Evolutionary conservation across 257 asterid genomes (phyloP), one percentile per base, ranked within the genome.

Genomic region (Solanum arcanum): DNA sequence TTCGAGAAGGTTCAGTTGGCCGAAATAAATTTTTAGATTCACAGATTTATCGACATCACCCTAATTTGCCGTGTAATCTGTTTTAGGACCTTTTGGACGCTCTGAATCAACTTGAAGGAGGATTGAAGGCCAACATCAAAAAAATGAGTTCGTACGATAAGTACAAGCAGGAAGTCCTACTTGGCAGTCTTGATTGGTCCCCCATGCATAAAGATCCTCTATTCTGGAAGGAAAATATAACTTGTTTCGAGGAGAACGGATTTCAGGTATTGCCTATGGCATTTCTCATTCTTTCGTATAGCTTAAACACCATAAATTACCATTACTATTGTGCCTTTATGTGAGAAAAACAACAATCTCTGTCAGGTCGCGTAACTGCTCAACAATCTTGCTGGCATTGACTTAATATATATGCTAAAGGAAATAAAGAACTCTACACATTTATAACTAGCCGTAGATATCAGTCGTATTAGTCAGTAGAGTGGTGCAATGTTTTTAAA

Each of bases 171-270:
- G 98, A 96, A 91, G 93, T 95, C 87, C 95, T 96, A 84, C 99
- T 95, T 66, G 99, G 98, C 52, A 97, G 91, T 90, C 98, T 96
- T 88, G 97, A 96, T 90, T 96, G 99, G 98, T 91, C 96, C 16
- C 99, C 98, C 11, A 93, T 95, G 99, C 99, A 96, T 91, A 95
- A 94, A 88, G 98, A 95, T 92, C 95, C 95, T 46, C 56, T 89
- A 59, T 96, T 96, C 94, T 95, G 98, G 99, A 90, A 92, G 83
- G 98, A 96, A 33, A 94, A 94, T 90, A 90, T 93, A 66, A 91
- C 92, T 2, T 88, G 74, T 86, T 96, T 95, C 29, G 99, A 96
- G 88, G 98, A 96, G 88, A 94, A 93, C 87, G 98, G 94, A 84
- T 96, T 96, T 89, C 98, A 96, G 98, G 99, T 96, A 89, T 41